Evolutionary conservation across 164 flowering plant species (phyloP).

Genomic region (Chimonanthus praecox): DNA sequence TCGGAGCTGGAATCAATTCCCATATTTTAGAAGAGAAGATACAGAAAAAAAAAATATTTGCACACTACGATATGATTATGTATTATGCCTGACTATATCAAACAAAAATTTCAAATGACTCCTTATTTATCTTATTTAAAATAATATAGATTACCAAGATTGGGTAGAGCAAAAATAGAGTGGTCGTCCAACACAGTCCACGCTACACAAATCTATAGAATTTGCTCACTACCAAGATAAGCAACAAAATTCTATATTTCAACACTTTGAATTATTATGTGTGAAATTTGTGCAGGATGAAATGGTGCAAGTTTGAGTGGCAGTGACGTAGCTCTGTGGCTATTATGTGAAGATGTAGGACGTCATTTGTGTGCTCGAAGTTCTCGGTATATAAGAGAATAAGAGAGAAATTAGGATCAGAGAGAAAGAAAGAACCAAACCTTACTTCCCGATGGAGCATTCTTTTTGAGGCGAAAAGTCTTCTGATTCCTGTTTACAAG

Average conservation of each 20-base stretch:
- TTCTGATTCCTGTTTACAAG: slow-evolving; percentile 52
- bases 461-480: slow-evolving; percentile 72
- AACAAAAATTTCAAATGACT: no score
- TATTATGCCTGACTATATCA: no score
- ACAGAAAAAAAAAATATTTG: no score
- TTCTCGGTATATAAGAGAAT: not conserved
- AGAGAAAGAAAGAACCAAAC: slow-evolving; percentile 19
- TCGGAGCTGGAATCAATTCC: no score
- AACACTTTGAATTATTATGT: not conserved
- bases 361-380: not conserved
- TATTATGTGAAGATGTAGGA: not conserved
- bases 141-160: not conserved
- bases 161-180: not conserved
- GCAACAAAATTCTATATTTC: not conserved
- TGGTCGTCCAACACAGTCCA: no score
- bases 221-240: not conserved
- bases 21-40: no score
- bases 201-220: not conserved
- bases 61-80: no score
- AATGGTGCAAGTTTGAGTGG: not conserved
- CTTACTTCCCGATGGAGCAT: slow-evolving; percentile 61
- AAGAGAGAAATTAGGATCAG: not conserved
- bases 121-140: not conserved
- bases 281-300: not conserved
- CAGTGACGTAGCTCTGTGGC: not conserved